Conservation (phyloP, 2,329 filamentous ascomycete genomes). For the Lecanicillium sp. region DNA sequence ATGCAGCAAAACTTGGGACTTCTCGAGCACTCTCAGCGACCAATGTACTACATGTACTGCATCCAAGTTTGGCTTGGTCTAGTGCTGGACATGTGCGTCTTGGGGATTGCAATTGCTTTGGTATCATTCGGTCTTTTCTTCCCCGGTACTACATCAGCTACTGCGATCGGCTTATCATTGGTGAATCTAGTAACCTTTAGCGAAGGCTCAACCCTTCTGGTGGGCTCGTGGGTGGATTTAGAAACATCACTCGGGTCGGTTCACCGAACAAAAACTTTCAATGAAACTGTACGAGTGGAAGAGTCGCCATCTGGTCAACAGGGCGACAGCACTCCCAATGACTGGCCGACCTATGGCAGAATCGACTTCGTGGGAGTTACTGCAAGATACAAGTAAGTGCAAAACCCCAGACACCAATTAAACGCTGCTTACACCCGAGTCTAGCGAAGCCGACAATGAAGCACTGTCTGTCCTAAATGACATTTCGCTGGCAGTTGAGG, state of each 20-base stretch:
- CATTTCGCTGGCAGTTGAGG: conserved; percentile 5
- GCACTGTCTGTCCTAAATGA: conserved; percentile 4
- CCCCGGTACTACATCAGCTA: conserved; percentile 1
- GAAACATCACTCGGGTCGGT: conserved; percentile 8
- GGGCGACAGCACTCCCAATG: conserved; percentile 1
- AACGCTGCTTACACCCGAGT: background rate
- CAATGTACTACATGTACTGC: conserved; percentile 45
- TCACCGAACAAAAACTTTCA: conserved; percentile 5
- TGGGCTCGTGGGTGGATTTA: conserved; percentile 6
- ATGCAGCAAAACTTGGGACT: conserved; percentile 34
- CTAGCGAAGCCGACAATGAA: background rate
- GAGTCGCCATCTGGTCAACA: background rate
- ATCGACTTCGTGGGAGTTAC: conserved; percentile 6
- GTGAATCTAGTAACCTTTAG: conserved; percentile 6
- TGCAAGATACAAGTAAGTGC: conserved; percentile 5
- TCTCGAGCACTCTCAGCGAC: conserved; percentile 42
- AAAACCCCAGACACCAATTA: background rate
- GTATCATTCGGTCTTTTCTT: conserved; percentile 3
- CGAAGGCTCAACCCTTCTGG: conserved; percentile 3
- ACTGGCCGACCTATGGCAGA: conserved; percentile 7
- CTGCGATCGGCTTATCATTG: conserved; percentile 6
- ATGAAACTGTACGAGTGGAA: conserved; percentile 3
- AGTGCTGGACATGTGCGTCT: conserved; percentile 38
- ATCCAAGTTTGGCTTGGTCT: conserved; percentile 47
- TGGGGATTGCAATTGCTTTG: conserved; percentile 33